Conservation (phyloP, 2,329 filamentous ascomycete species). For the Claviceps humidiphila region DNA sequence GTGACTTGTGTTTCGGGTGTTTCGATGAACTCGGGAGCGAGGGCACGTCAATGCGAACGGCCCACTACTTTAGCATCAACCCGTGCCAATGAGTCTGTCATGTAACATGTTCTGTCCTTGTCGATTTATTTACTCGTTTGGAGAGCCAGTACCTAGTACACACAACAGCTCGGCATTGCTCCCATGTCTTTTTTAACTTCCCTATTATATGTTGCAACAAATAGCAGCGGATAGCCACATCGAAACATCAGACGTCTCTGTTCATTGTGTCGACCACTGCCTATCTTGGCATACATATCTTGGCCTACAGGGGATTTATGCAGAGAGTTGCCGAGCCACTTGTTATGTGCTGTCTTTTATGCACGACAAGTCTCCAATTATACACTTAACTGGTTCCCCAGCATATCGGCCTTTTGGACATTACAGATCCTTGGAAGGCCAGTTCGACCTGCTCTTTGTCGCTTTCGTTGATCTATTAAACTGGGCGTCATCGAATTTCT, state of each 20-base stretch:
- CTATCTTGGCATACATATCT: background rate
- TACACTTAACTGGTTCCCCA: background rate
- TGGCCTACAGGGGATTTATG: background rate
- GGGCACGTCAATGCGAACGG: constrained; percentile 8
- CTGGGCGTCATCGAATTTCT: background rate
- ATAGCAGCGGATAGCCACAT: constrained; percentile 5
- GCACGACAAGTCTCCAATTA: background rate
- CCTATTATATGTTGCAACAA: constrained; percentile 4
- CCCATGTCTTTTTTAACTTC: background rate
- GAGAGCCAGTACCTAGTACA: background rate
- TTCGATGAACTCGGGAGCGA: constrained; percentile 9
- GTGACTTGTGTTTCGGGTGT: constrained; percentile 10
- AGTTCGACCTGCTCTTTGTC: background rate
- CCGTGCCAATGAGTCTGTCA: constrained; percentile 4
- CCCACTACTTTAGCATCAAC: constrained; percentile 7
- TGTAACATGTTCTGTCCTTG: background rate
- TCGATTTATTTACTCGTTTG: constrained; percentile 2
- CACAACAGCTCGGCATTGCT: constrained; percentile 1
- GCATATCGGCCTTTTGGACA: background rate
- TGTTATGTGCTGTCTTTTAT: background rate
- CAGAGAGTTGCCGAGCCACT: background rate
- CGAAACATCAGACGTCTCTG: constrained; percentile 5
- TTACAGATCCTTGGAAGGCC: background rate
- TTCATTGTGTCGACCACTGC: background rate
- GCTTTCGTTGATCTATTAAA: background rate